Percentiles rank a stretch among this genome's conserved stretches.
phyloP scores from a whole-genome alignment of 2,329 filamentous ascomycete genomes.

The Colletotrichum spinosum region DNA sequence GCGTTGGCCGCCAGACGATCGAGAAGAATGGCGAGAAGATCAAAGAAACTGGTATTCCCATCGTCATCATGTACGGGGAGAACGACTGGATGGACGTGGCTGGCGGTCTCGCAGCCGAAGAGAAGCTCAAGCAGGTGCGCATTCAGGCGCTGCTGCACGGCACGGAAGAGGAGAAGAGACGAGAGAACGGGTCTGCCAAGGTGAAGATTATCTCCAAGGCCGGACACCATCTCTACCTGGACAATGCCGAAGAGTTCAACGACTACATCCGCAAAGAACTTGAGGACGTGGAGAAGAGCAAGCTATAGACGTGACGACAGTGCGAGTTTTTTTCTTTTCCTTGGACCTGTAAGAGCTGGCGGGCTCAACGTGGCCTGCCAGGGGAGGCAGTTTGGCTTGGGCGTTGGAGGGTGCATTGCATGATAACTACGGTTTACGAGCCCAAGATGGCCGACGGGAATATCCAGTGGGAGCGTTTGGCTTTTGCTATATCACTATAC shows the following conservation, averaged over 20 bases:
- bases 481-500: slow-evolving; percentile 7
- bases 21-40: slow-evolving; percentile 40
- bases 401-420: slow-evolving; percentile 4
- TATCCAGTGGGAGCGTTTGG: slow-evolving; percentile 36
- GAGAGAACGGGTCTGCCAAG: slow-evolving; percentile 84
- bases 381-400: too few species aligned
- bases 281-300: slow-evolving; percentile 55
- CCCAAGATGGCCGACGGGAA: slow-evolving; percentile 30
- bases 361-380: not conserved
- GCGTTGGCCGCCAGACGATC: slow-evolving; percentile 80
- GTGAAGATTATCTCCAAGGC: slow-evolving; percentile 79
- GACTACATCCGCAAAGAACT: slow-evolving; percentile 63
- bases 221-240: slow-evolving; percentile 70
- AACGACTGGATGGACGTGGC: slow-evolving; percentile 99
- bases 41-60: slow-evolving; percentile 76
- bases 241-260: slow-evolving; percentile 71
- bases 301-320: slow-evolving; percentile 13
- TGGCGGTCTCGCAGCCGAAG: slow-evolving; percentile 82
- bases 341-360: not conserved
- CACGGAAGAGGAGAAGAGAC: slow-evolving; percentile 73
- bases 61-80: slow-evolving; percentile 96
- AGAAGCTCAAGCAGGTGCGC: slow-evolving; percentile 80
- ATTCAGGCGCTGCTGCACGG: slow-evolving; percentile 69
- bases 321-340: not conserved
- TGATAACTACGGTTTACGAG: slow-evolving; percentile 33